Percentiles rank a stretch among this genome's conserved stretches.
These are phyloP conservation scores for Fusarium illudens DNA, from an alignment of 2,329 filamentous ascomycete species.

Conservation along the genomic window DNA sequence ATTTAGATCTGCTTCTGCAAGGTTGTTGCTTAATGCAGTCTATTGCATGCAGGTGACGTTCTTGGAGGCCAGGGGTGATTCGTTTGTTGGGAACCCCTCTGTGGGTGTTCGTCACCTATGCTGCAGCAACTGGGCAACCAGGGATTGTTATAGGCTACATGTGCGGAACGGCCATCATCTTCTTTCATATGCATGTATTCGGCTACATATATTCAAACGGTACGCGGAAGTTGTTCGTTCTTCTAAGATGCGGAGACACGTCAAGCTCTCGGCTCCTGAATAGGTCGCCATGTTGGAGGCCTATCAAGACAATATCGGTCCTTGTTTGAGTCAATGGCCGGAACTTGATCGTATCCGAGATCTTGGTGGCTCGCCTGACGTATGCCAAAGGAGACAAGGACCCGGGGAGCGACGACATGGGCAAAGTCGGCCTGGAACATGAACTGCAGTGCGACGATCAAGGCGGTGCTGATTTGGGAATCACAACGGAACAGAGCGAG, in stretches of 20 bases:
- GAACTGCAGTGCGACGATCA: conserved; percentile 31
- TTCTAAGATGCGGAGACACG: not conserved
- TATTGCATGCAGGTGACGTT: not conserved
- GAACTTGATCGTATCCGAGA: not conserved
- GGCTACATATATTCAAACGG: not conserved
- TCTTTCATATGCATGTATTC: not conserved
- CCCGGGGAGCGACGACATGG: conserved; percentile 6
- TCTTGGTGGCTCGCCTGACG: not conserved
- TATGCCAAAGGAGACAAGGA: conserved; percentile 7
- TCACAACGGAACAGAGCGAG: not conserved
- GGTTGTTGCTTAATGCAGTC: not conserved
- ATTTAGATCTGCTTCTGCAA: not conserved
- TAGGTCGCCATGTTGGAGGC: not conserved
- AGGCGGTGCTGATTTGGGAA: not conserved
- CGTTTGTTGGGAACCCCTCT: not conserved
- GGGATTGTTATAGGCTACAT: not conserved
- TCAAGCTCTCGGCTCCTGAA: not conserved
- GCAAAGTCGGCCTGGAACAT: conserved; percentile 28
- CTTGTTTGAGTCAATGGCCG: not conserved
- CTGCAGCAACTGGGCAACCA: not conserved
- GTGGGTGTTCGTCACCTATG: not conserved
- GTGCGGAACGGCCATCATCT: not conserved
- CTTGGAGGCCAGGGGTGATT: not conserved
- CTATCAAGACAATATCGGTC: not conserved
- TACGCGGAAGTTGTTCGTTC: not conserved